These are phyloP conservation scores for Artemisia argyi DNA, from an alignment of 129 eudicot species.

Conservation along the genomic window DNA sequence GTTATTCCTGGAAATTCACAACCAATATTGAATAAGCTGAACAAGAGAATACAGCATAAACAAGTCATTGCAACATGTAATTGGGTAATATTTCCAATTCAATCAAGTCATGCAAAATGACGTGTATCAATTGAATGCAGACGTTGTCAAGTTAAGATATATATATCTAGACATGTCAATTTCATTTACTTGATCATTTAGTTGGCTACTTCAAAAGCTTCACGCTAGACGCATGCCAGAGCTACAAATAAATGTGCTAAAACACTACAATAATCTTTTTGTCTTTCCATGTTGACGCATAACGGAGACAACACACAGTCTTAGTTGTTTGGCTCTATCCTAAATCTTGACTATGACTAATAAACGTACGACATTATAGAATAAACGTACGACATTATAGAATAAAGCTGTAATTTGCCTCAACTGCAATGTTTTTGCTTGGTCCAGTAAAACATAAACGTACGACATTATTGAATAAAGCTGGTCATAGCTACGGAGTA, in stretches of 20 bases:
- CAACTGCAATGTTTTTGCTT: too few relatives aligned
- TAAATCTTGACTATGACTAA: too few relatives aligned
- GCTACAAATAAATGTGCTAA: not conserved
- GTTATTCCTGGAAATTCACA: slow-evolving; percentile 32
- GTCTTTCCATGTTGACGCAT: too few relatives aligned
- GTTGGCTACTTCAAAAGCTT: not conserved
- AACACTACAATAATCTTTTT: not conserved
- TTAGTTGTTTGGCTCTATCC: too few relatives aligned
- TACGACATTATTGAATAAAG: too few relatives aligned
- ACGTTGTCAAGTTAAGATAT: not conserved
- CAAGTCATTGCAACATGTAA: not conserved
- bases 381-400: too few relatives aligned
- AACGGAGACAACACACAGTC: too few relatives aligned
- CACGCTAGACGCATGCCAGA: not conserved
- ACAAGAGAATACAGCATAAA: not conserved
- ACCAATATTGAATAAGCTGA: slow-evolving; percentile 1
- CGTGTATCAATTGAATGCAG: not conserved
- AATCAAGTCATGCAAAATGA: slow-evolving; percentile 10
- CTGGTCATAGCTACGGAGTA: too few relatives aligned
- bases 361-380: too few relatives aligned
- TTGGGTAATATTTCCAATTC: not conserved
- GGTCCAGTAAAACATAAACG: too few relatives aligned
- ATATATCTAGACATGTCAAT: not conserved
- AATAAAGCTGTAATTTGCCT: too few relatives aligned
- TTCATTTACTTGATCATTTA: not conserved